Evolutionary conservation across 2,329 filamentous ascomycete genomes (phyloP).

Genomic region (Trichothecium sympodiale): DNA sequence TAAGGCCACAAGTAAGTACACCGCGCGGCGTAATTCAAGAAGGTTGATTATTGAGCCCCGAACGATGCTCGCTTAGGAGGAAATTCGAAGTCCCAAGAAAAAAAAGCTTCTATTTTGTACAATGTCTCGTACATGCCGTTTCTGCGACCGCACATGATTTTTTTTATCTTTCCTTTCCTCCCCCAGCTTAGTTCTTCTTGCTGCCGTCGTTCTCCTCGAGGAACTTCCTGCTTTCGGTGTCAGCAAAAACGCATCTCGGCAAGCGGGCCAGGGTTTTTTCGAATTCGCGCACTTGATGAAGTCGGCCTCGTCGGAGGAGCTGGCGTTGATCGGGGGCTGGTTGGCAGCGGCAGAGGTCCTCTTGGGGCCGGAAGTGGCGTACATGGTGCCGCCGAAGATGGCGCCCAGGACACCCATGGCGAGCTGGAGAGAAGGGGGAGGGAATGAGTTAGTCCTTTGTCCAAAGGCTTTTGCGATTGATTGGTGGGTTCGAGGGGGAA

Average conservation of each 20-base stretch:
- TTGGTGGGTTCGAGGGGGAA: constrained; percentile 1
- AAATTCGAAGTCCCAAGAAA: constrained; percentile 6
- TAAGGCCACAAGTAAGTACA: constrained; percentile 17
- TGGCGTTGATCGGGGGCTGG: constrained; percentile 49
- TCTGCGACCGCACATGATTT: constrained; percentile 4
- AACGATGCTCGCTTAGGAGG: constrained; percentile 1
- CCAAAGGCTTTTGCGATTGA: background rate
- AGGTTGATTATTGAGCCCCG: constrained; percentile 4
- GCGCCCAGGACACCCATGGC: constrained; percentile 44
- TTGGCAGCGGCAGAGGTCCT: constrained; percentile 29
- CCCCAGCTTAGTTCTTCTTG: constrained; percentile 25
- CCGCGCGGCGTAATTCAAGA: too few species aligned
- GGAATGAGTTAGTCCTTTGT: constrained; percentile 6
- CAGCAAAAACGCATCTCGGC: constrained; percentile 1
- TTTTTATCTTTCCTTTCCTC: constrained; percentile 5
- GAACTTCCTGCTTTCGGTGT: constrained; percentile 24
- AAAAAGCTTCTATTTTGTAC: constrained; percentile 22
- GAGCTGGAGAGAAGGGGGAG: constrained; percentile 28
- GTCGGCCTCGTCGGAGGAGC: constrained; percentile 50
- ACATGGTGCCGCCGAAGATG: constrained; percentile 38
- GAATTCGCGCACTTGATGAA: constrained; percentile 49
- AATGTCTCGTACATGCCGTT: constrained; percentile 17
- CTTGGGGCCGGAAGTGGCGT: constrained; percentile 31
- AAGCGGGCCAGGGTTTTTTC: constrained; percentile 1
- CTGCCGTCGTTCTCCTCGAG: constrained; percentile 23